These are phyloP conservation scores for Mortierella sp. DNA, from an alignment of 371 early-diverging fungal genomes.

Conservation along the genomic window DNA sequence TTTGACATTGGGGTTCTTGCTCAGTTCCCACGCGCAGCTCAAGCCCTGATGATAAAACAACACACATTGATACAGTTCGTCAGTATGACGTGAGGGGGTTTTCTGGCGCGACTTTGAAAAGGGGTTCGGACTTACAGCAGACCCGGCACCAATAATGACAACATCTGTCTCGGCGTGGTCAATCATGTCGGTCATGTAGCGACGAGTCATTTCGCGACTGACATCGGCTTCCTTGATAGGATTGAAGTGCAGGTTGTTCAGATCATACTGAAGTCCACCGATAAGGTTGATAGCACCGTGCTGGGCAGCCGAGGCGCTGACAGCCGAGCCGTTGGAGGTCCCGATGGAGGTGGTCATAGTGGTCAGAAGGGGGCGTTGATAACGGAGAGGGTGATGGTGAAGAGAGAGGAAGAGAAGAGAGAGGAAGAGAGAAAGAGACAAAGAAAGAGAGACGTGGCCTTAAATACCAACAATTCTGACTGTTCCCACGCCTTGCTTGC, in stretches of 20 bases:
- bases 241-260: conserved; percentile 61
- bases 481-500: too few species aligned
- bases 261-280: conserved; percentile 49
- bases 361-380: background rate
- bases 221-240: conserved; percentile 76
- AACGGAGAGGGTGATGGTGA: background rate
- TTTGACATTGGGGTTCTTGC: conserved; percentile 73
- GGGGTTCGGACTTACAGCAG: conserved; percentile 64
- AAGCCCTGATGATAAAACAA: conserved; percentile 49
- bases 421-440: conserved; percentile 1
- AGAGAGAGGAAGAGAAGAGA: conserved; percentile 9
- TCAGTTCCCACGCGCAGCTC: conserved; percentile 75
- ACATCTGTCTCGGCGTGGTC: conserved; percentile 77
- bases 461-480: too few species aligned
- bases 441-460: too few species aligned
- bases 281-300: conserved; percentile 46
- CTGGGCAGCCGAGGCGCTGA: conserved; percentile 34
- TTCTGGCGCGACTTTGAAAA: too few species aligned
- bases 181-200: conserved; percentile 75
- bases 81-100: background rate
- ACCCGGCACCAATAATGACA: conserved; percentile 81
- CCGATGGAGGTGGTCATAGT: conserved; percentile 23
- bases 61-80: background rate
- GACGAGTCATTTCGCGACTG: conserved; percentile 76
- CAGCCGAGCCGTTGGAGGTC: conserved; percentile 23